These are phyloP conservation scores for Apiospora saccharicola DNA, from an alignment of 2,329 filamentous ascomycete genomes.

Conservation along the genomic window DNA sequence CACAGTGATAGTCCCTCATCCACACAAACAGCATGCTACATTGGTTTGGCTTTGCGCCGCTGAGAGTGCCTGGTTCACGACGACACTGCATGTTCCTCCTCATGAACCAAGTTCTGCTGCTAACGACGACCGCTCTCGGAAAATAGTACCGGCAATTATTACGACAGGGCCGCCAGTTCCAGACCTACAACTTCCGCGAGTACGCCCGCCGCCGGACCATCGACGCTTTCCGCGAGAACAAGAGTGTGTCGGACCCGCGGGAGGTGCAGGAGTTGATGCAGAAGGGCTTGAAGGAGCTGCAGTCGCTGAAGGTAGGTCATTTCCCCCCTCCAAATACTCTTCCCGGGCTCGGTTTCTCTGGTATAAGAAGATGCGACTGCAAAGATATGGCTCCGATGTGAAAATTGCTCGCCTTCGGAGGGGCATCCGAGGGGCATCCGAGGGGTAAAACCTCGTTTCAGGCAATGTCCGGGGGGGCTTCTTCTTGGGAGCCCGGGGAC, in stretches of 20 bases:
- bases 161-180: slow-evolving; percentile 85
- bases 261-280: slow-evolving; percentile 88
- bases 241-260: slow-evolving; percentile 74
- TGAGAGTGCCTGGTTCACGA: neutral
- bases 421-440: neutral
- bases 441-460: neutral
- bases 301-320: slow-evolving; percentile 82
- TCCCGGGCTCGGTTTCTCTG: neutral
- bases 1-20: neutral
- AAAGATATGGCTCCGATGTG: neutral
- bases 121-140: neutral
- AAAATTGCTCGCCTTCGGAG: neutral
- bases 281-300: slow-evolving; percentile 84
- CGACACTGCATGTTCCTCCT: slow-evolving; percentile 19
- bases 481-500: neutral
- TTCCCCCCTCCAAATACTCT: neutral
- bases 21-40: neutral
- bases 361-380: neutral
- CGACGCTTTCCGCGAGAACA: slow-evolving; percentile 88
- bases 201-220: slow-evolving; percentile 91
- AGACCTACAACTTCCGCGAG: slow-evolving; percentile 96
- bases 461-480: neutral
- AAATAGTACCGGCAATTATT: slow-evolving; percentile 88
- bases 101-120: slow-evolving; percentile 23
- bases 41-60: neutral